Evolutionary conservation across 2,329 filamentous ascomycete genomes (phyloP).

Genomic region (Epichloe festucae): DNA sequence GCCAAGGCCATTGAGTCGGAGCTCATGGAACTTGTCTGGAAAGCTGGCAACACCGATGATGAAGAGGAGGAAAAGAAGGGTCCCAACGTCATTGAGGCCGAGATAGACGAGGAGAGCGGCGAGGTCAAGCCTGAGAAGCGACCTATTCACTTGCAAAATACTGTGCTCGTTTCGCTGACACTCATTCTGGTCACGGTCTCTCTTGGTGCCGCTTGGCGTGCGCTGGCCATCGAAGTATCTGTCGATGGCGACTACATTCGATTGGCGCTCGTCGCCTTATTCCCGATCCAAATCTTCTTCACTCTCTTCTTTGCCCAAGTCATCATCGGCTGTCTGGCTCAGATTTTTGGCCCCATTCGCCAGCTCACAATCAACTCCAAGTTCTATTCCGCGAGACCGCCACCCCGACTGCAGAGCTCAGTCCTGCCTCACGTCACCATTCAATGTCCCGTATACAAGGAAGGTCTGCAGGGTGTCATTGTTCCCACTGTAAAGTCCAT

Average conservation of each 20-base stretch:
- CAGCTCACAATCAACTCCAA: slow-evolving; percentile 67
- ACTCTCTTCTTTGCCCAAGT: slow-evolving; percentile 72
- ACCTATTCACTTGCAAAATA: slow-evolving; percentile 56
- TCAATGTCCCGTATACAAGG: slow-evolving; percentile 81
- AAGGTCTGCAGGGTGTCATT: slow-evolving; percentile 64
- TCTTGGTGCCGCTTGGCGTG: slow-evolving; percentile 56
- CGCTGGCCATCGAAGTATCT: slow-evolving; percentile 54
- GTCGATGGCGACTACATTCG: slow-evolving; percentile 51
- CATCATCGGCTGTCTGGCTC: slow-evolving; percentile 61
- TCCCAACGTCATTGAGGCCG: slow-evolving; percentile 31
- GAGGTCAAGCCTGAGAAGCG: slow-evolving; percentile 51
- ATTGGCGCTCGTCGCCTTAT: slow-evolving; percentile 50
- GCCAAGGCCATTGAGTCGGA: slow-evolving; percentile 63
- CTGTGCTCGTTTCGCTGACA: slow-evolving; percentile 53
- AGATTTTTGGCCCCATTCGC: slow-evolving; percentile 62
- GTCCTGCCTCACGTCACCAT: slow-evolving; percentile 64
- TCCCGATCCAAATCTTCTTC: slow-evolving; percentile 66
- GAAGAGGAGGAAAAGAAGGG: slow-evolving; percentile 39
- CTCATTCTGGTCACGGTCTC: slow-evolving; percentile 52
- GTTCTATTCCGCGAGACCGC: slow-evolving; percentile 65
- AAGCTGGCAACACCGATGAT: slow-evolving; percentile 41
- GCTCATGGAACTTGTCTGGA: slow-evolving; percentile 68
- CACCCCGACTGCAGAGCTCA: slow-evolving; percentile 43
- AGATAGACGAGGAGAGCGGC: slow-evolving; percentile 61
- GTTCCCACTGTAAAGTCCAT: slow-evolving; percentile 64